Evolutionary conservation across 768 basidiomycete species (phyloP).

Genomic region (Tricholoma sp.): DNA sequence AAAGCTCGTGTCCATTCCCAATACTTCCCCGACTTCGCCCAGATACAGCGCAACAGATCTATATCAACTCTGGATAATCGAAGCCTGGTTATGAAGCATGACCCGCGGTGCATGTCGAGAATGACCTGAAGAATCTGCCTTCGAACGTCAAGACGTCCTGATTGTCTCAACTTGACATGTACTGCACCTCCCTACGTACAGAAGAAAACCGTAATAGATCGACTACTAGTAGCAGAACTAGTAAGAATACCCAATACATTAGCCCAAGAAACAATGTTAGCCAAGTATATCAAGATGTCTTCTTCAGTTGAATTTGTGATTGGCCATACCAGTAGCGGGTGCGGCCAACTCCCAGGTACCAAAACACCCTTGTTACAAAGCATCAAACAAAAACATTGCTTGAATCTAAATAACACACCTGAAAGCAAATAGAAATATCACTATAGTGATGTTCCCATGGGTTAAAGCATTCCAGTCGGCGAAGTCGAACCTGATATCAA

Average conservation of each 20-base stretch:
- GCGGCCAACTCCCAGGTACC: conserved; percentile 18
- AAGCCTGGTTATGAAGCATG: too few species aligned
- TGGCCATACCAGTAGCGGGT: conserved; percentile 17
- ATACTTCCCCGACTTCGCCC: not conserved
- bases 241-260: too few species aligned
- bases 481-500: conserved; percentile 44
- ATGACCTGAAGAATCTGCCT: too few species aligned
- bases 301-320: conserved; percentile 1
- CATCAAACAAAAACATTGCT: conserved; percentile 2
- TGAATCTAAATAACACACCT: conserved; percentile 37
- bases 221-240: too few species aligned
- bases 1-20: not conserved
- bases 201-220: too few species aligned
- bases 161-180: too few species aligned
- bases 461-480: conserved; percentile 64
- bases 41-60: not conserved
- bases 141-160: too few species aligned
- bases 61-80: too few species aligned
- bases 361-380: conserved; percentile 11
- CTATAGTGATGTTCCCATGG: conserved; percentile 72
- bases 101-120: too few species aligned
- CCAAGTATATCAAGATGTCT: not conserved
- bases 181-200: too few species aligned
- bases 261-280: not conserved
- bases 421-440: conserved; percentile 47